Percentiles rank a stretch among this genome's conserved stretches.
phyloP scores from a whole-genome alignment of 2,329 filamentous ascomycete species.

The Tolypocladium album region DNA sequence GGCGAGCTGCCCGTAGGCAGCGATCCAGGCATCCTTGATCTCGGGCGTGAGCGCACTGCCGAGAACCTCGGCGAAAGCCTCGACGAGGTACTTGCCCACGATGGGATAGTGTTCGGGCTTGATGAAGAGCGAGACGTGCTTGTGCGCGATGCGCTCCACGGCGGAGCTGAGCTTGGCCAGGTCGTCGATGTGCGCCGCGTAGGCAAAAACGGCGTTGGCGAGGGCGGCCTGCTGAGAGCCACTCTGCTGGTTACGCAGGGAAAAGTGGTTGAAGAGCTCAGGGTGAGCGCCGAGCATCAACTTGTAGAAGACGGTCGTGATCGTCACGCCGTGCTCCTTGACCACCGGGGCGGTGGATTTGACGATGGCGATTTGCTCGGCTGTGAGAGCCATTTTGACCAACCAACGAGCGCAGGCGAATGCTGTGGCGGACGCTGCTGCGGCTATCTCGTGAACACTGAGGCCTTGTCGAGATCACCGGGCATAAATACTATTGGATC shows the following conservation, averaged over 20 bases:
- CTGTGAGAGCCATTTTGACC: slow-evolving; percentile 39
- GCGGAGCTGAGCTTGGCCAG: slow-evolving; percentile 44
- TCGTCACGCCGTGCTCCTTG: slow-evolving; percentile 53
- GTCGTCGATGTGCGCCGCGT: slow-evolving; percentile 63
- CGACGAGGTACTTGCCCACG: slow-evolving; percentile 58
- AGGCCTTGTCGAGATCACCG: background rate
- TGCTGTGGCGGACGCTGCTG: background rate
- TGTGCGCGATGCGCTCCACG: slow-evolving; percentile 62
- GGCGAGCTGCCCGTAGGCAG: slow-evolving; percentile 62
- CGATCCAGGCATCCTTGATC: slow-evolving; percentile 59
- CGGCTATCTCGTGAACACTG: background rate
- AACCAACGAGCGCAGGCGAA: background rate
- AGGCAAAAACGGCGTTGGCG: slow-evolving; percentile 58
- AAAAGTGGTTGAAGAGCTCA: slow-evolving; percentile 59
- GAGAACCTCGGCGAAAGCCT: slow-evolving; percentile 56
- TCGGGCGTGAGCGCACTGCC: slow-evolving; percentile 56
- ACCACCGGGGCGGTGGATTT: slow-evolving; percentile 69
- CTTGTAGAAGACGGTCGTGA: slow-evolving; percentile 64
- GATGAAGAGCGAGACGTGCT: slow-evolving; percentile 64
- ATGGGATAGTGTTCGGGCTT: slow-evolving; percentile 58
- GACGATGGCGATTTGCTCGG: slow-evolving; percentile 57
- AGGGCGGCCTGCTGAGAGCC: slow-evolving; percentile 61
- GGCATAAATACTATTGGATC: background rate
- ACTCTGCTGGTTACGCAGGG: slow-evolving; percentile 55
- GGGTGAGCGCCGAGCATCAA: slow-evolving; percentile 57